phyloP scores from a whole-genome alignment of 306 rosid genomes.

The Fragaria nilgerrensis region DNA sequence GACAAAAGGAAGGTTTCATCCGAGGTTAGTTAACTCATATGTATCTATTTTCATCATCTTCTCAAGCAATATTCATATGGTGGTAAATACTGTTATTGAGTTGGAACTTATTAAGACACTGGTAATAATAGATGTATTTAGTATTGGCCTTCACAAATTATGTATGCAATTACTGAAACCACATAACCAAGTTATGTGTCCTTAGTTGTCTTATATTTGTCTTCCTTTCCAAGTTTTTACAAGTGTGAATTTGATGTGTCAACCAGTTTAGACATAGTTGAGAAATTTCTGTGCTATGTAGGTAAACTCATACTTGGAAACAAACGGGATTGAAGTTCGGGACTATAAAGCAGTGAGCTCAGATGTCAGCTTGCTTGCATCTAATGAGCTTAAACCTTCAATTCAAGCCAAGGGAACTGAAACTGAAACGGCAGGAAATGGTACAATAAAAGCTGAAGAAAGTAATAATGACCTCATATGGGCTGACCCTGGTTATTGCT shows the following conservation, averaged over 20 bases:
- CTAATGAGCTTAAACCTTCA: constrained; percentile 46
- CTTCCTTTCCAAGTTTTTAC: not conserved
- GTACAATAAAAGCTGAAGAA: constrained; percentile 45
- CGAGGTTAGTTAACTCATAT: constrained; percentile 63
- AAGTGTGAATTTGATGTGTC: not conserved
- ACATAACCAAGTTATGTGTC: not conserved
- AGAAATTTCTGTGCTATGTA: constrained; percentile 32
- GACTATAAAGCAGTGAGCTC: constrained; percentile 67
- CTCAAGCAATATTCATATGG: not conserved
- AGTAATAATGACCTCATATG: constrained; percentile 49
- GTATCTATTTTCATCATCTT: constrained; percentile 22
- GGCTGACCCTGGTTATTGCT: constrained; percentile 90
- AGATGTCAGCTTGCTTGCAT: constrained; percentile 67
- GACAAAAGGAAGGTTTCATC: constrained; percentile 72
- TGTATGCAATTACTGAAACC: not conserved
- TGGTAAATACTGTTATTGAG: not conserved
- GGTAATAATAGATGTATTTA: not conserved
- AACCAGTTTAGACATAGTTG: not conserved
- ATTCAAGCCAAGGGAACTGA: constrained; percentile 33
- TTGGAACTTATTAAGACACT: not conserved
- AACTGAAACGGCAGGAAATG: constrained; percentile 36
- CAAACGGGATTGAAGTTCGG: constrained; percentile 73
- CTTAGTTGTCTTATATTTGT: not conserved
- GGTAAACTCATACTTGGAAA: constrained; percentile 63
- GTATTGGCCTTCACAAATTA: not conserved